Percentiles rank a stretch among this genome's conserved stretches.
These are phyloP conservation scores for Kodamaea alishanica DNA, from an alignment of 1,139 yeast genomes.

Conservation along the genomic window DNA sequence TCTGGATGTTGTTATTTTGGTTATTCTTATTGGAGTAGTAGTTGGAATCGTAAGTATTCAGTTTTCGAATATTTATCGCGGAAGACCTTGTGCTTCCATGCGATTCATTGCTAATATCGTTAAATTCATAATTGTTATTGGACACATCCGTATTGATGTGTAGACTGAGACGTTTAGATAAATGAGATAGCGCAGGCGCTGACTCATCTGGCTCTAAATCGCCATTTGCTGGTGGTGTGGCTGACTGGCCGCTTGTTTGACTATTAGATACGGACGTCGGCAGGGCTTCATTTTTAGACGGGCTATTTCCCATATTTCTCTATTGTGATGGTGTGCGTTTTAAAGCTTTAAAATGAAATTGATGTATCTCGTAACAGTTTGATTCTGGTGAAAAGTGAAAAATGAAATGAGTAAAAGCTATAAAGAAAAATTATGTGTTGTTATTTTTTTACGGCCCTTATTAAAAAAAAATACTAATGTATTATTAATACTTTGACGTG, in stretches of 20 bases:
- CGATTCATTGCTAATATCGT: constrained; percentile 6
- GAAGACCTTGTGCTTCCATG: constrained; percentile 13
- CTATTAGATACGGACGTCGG: constrained; percentile 33
- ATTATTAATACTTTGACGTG: too few relatives aligned
- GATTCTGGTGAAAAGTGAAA: too few relatives aligned
- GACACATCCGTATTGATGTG: constrained; percentile 3
- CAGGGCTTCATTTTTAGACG: constrained; percentile 53
- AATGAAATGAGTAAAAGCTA: too few relatives aligned
- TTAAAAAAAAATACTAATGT: too few relatives aligned
- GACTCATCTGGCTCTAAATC: constrained; percentile 45
- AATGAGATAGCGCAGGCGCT: constrained; percentile 46
- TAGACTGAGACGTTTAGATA: constrained; percentile 7
- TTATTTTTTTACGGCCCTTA: too few relatives aligned
- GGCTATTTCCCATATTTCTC: constrained; percentile 54
- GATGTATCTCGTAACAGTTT: too few relatives aligned
- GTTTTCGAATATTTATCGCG: constrained; percentile 16
- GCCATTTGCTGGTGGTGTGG: constrained; percentile 25
- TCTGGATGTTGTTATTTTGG: constrained; percentile 5
- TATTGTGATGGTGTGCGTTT: not conserved
- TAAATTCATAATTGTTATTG: constrained; percentile 7
- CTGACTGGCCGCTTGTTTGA: constrained; percentile 15
- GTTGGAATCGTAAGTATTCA: constrained; percentile 12
- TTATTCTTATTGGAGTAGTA: constrained; percentile 12
- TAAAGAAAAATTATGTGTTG: too few relatives aligned
- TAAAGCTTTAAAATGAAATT: too few relatives aligned